Conservation (phyloP, 2,329 filamentous ascomycete species). For the Aureobasidium sp. region DNA sequence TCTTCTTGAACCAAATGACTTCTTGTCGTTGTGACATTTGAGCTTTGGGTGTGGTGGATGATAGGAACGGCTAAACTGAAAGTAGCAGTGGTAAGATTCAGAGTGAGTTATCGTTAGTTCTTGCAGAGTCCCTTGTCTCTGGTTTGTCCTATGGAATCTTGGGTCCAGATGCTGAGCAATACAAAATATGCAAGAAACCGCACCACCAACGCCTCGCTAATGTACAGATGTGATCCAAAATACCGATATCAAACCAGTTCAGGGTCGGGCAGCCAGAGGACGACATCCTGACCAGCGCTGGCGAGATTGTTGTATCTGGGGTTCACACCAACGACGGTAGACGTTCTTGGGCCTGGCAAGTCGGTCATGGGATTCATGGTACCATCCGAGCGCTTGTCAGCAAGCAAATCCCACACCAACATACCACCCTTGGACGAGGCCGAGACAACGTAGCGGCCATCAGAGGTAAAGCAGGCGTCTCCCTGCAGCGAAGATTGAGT, state of each 20-base stretch:
- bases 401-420: conserved; percentile 72
- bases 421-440: conserved; percentile 64
- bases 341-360: conserved; percentile 54
- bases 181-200: background rate
- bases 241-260: conserved; percentile 22
- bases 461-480: conserved; percentile 81
- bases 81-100: background rate
- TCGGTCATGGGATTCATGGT: conserved; percentile 55
- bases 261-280: conserved; percentile 40
- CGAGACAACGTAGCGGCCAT: conserved; percentile 80
- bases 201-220: conserved; percentile 12
- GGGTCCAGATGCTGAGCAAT: background rate
- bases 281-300: conserved; percentile 72
- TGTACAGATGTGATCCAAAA: background rate
- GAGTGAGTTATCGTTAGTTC: background rate
- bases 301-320: conserved; percentile 87
- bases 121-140: background rate
- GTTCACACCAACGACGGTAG: conserved; percentile 75
- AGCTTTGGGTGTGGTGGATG: background rate
- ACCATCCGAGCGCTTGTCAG: conserved; percentile 47
- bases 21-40: background rate
- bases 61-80: too few relatives aligned
- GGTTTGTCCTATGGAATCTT: background rate
- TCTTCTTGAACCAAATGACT: background rate
- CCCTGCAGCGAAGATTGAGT: conserved; percentile 39